Conservation (phyloP, 306 rosid species). For the Castanospermum australe region DNA sequence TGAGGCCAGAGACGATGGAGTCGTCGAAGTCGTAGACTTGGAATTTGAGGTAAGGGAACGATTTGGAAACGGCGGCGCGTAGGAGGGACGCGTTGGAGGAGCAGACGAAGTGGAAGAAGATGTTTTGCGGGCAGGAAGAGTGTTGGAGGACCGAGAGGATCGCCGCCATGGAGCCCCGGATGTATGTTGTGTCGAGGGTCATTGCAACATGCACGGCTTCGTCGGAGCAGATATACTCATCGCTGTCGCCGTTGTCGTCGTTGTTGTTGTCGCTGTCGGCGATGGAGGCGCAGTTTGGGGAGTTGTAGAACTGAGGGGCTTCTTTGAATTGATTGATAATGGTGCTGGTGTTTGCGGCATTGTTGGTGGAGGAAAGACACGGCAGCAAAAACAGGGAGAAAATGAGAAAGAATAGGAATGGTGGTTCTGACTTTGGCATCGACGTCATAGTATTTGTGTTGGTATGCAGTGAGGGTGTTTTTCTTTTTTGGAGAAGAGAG, state of each 20-base stretch:
- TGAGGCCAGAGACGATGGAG: conserved; percentile 56
- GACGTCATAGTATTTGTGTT: conserved; percentile 19
- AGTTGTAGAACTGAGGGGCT: conserved; percentile 95
- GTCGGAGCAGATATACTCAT: conserved; percentile 48
- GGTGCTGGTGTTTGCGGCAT: background rate
- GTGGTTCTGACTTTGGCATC: conserved; percentile 18
- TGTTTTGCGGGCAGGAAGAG: conserved; percentile 82
- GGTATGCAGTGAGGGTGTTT: background rate
- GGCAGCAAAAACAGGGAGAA: conserved; percentile 10
- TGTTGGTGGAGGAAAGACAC: background rate
- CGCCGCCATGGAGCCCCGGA: conserved; percentile 95
- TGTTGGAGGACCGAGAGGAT: conserved; percentile 87
- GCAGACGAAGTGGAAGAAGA: conserved; percentile 72
- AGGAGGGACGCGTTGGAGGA: conserved; percentile 56
- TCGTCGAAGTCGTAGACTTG: conserved; percentile 62
- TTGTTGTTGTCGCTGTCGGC: background rate
- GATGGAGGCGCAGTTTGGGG: conserved; percentile 60
- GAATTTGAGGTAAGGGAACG: conserved; percentile 87
- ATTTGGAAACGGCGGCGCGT: conserved; percentile 47
- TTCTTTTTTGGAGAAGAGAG: background rate
- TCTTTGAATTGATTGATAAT: conserved; percentile 63
- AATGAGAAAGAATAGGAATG: background rate
- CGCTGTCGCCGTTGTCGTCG: background rate
- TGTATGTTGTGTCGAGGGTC: conserved; percentile 88
- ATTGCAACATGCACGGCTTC: conserved; percentile 75